A percentile compares a stretch with the other conserved stretches of the same genome.
These are phyloP conservation scores for Sporobolomyces phaffii DNA, from an alignment of 768 basidiomycete genomes.

Conservation along the genomic window DNA sequence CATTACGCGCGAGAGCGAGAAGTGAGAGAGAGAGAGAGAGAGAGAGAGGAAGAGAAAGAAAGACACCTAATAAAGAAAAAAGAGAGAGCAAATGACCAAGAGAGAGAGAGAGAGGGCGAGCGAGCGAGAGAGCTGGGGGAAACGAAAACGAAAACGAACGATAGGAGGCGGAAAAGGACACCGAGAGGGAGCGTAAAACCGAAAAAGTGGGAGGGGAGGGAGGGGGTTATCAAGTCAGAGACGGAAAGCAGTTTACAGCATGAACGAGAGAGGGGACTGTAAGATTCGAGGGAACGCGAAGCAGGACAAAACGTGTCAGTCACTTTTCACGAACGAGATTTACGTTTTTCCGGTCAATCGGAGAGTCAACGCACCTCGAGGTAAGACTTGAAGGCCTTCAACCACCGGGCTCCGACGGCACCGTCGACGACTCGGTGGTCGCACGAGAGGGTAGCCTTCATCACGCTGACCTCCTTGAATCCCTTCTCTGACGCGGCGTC, in stretches of 20 bases:
- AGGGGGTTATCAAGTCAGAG: not conserved
- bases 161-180: too few species aligned
- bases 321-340: slow-evolving; percentile 88
- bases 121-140: not conserved
- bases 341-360: too few species aligned
- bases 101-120: not conserved
- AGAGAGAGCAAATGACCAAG: not conserved
- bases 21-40: not conserved
- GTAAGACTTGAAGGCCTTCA: slow-evolving; percentile 41
- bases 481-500: slow-evolving; percentile 86
- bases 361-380: slow-evolving; percentile 38
- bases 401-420: slow-evolving; percentile 86
- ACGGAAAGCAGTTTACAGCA: slow-evolving; percentile 25
- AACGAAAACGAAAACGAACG: slow-evolving; percentile 2
- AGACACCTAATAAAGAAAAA: not conserved
- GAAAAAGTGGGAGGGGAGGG: not conserved
- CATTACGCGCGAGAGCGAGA: too few species aligned
- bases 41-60: not conserved
- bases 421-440: slow-evolving; percentile 97
- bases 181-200: not conserved
- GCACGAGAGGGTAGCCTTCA: slow-evolving; percentile 92
- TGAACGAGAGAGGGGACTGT: slow-evolving; percentile 40
- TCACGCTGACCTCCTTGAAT: slow-evolving; percentile 81
- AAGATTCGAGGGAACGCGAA: slow-evolving; percentile 35
- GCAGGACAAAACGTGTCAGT: slow-evolving; percentile 43